Evolutionary conservation across 2,329 filamentous ascomycete species (phyloP).

Genomic region (Xylariaceae sp.): DNA sequence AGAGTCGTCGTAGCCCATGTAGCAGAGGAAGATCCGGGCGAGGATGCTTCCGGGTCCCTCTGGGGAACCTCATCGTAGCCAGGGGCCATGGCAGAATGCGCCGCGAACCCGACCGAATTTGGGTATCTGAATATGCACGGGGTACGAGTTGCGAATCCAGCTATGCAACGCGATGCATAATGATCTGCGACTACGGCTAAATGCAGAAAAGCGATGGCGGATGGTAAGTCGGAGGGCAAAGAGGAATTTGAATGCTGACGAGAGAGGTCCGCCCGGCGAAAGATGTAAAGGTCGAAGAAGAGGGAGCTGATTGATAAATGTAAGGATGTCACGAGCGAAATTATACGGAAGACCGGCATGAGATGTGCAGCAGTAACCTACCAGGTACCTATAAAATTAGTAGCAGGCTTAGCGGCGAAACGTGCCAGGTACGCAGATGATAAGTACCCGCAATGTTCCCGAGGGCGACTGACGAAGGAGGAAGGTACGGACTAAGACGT

Average conservation of each 20-base stretch:
- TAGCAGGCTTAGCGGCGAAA: too few species aligned
- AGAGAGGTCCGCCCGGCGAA: neutral
- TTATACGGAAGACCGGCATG: too few species aligned
- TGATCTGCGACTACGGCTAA: constrained; percentile 10
- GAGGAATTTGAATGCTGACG: constrained; percentile 2
- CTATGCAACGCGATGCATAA: constrained; percentile 22
- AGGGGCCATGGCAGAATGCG: constrained; percentile 43
- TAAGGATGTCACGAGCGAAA: too few species aligned
- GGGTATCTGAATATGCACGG: neutral
- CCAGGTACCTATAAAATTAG: too few species aligned
- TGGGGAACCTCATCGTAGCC: constrained; percentile 44
- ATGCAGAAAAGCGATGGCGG: neutral
- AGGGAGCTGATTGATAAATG: neutral
- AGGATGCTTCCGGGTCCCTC: constrained; percentile 31
- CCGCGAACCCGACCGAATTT: constrained; percentile 1
- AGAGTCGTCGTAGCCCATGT: constrained; percentile 87
- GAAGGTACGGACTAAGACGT: too few species aligned
- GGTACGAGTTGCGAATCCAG: constrained; percentile 4
- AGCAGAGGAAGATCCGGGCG: constrained; percentile 39
- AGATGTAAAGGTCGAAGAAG: neutral
- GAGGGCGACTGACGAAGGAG: too few species aligned
- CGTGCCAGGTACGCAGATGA: too few species aligned
- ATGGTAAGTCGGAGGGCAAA: neutral
- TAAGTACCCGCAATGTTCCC: too few species aligned
- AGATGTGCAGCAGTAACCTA: too few species aligned